Evolutionary conservation across 345 rosid genomes (phyloP).

Genomic region (Hirschfeldia incana): DNA sequence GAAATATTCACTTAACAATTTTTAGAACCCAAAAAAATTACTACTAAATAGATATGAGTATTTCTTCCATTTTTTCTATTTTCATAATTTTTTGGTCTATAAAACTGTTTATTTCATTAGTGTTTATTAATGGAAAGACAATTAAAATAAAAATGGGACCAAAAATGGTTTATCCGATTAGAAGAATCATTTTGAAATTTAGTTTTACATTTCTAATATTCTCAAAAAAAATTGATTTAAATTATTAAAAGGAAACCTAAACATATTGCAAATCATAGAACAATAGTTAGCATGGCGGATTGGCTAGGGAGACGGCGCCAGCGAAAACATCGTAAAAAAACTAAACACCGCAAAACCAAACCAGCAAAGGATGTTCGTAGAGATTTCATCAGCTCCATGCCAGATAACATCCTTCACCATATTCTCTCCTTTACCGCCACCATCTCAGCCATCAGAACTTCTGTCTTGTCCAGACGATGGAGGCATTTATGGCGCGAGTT

Average conservation of each 20-base stretch:
- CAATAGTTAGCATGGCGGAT: not conserved
- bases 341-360: not conserved
- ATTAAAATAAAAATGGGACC: too few relatives aligned
- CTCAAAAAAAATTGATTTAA: too few relatives aligned
- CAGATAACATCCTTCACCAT: slow-evolving; percentile 7
- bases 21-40: too few relatives aligned
- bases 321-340: not conserved
- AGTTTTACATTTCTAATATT: too few relatives aligned
- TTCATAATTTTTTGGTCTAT: too few relatives aligned
- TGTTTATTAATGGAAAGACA: too few relatives aligned
- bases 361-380: not conserved
- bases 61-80: too few relatives aligned
- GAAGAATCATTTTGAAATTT: too few relatives aligned
- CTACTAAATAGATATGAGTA: too few relatives aligned
- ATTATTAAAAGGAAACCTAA: not conserved
- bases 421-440: slow-evolving; percentile 13
- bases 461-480: slow-evolving; percentile 5
- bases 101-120: too few relatives aligned
- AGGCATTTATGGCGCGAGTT: not conserved
- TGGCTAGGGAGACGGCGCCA: not conserved
- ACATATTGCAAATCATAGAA: not conserved
- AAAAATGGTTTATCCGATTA: too few relatives aligned
- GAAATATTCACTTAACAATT: too few relatives aligned
- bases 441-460: not conserved
- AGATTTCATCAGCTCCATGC: slow-evolving; percentile 12